Evolutionary conservation across 345 rosid species (phyloP), one percentile per base, ranked within the genome.

Genomic region (Heritiera littoralis): DNA sequence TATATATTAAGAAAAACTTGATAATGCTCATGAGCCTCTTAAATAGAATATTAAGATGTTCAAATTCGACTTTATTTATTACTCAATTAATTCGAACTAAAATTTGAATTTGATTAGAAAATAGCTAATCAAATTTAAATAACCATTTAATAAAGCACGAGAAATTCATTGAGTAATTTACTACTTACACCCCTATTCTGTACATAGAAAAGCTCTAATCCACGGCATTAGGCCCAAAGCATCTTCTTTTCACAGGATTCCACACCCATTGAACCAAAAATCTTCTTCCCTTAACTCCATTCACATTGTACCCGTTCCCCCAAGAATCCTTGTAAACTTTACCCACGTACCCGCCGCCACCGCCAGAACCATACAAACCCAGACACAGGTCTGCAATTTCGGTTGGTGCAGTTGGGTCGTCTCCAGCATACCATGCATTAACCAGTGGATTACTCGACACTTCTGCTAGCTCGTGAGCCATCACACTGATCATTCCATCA

Each of bases 381-480:
- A 86, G n/a, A 72, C 95, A 91, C 79, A 91, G 71, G 64, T 91
- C 92, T 11, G 90, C 93, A 9, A 90, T 88, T 81, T 91, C 95
- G 1, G 81, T 76, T 0, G 93, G 95, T 5, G 92, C 77, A 2
- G 88, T 83, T 4, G 93, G 93, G 74, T 91, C 81, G 30, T 86
- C 88, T 5, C 92, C 93, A 0, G 91, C 93, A 9, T 90, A 89
- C 95, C 93, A 91, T 0, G 92, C 91, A 45, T 90, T 88, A 65
- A 89, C 86, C 12, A 91, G 84, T 0, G 93, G 93, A 65, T 91
- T 88, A 45, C 87, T 89, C 0, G 89, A 81, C 38, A 84, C 86
- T 64, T 91, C 91, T 1, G 95, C 95, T 4, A 89, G 86, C 78
- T 91, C 95, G 75, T 89, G 95, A 18, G 84, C 92, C 8, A 90